These are phyloP conservation scores for Puccinia hordei DNA, from an alignment of 1,284 basidiomycete species.

Conservation along the genomic window DNA sequence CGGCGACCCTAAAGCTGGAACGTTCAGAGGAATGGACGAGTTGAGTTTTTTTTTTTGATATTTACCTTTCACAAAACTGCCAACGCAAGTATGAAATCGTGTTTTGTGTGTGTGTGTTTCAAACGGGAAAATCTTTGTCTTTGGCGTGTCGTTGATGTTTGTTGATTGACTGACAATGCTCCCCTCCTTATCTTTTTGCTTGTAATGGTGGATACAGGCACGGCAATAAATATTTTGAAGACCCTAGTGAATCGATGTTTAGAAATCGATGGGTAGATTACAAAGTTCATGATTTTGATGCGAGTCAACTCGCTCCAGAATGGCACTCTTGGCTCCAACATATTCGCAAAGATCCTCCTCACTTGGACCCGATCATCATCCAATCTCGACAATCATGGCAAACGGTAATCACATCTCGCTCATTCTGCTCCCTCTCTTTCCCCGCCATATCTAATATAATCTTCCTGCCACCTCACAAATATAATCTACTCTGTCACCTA, in stretches of 20 bases:
- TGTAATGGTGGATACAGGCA: constrained; percentile 64
- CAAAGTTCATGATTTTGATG: constrained; percentile 82
- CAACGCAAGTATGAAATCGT: neutral
- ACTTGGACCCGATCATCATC: constrained; percentile 72
- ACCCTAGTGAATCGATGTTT: constrained; percentile 75
- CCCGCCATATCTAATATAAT: neutral
- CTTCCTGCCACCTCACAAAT: neutral
- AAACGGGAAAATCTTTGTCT: neutral
- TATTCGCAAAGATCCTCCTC: constrained; percentile 78
- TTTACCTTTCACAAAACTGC: neutral
- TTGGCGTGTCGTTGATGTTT: constrained; percentile 51
- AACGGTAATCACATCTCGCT: constrained; percentile 65
- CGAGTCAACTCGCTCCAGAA: constrained; percentile 84
- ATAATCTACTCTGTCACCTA: constrained; percentile 56
- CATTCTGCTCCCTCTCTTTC: neutral
- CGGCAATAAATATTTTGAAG: constrained; percentile 89
- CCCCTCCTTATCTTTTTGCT: constrained; percentile 1
- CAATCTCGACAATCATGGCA: constrained; percentile 75
- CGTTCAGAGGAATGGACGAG: constrained; percentile 78
- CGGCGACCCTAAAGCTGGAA: constrained; percentile 83
- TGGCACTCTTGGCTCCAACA: constrained; percentile 95
- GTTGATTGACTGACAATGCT: neutral
- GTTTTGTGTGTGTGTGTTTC: no score
- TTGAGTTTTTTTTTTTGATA: constrained; percentile 62
- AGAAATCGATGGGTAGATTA: constrained; percentile 93